Conservation (phyloP, 164 flowering plant genomes). For the Magnolia sinica region DNA sequence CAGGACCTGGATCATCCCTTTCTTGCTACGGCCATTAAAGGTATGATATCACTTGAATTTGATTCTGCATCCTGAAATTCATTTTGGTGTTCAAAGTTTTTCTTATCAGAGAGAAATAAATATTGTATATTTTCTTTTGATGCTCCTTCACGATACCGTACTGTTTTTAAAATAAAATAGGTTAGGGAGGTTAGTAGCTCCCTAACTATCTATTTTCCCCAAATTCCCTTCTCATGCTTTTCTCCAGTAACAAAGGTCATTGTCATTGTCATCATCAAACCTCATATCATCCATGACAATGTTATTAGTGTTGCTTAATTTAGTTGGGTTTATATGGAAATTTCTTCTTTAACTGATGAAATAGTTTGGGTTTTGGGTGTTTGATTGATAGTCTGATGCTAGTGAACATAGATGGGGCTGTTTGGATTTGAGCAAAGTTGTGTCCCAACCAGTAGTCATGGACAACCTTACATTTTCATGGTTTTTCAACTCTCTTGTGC, state of each 20-base stretch:
- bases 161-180: no score
- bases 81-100: neutral
- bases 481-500: no score
- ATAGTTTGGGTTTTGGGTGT: neutral
- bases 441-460: no score
- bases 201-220: no score
- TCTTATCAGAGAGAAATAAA: neutral
- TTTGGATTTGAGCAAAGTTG: no score
- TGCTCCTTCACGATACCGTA: no score
- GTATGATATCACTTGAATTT: conserved; percentile 29
- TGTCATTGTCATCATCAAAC: no score
- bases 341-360: neutral
- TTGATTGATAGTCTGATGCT: neutral
- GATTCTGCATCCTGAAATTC: neutral
- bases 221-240: no score
- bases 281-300: neutral
- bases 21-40: conserved; percentile 68
- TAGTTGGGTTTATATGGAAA: neutral
- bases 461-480: no score
- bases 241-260: no score
- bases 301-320: neutral
- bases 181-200: no score
- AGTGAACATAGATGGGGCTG: neutral
- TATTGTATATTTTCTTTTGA: no score
- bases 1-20: conserved; percentile 72